Percentiles rank a stretch among this genome's conserved stretches.
Conservation (phyloP, 139 green algal species). For the Axilococcus clingmanii region DNA sequence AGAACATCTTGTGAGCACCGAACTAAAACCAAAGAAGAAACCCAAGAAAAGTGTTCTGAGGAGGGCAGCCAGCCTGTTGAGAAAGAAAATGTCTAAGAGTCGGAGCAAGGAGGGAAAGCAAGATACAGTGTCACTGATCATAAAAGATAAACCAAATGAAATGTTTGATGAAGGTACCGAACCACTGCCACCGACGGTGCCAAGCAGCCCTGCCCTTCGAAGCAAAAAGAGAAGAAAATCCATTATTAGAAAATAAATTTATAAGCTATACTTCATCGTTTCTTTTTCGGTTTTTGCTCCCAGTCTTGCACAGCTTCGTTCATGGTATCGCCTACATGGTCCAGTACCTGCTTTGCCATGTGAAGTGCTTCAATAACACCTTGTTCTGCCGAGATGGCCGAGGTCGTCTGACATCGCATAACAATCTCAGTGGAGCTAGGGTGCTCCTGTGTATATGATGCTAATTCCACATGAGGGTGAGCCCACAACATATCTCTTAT, state of each 20-base stretch:
- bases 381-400: conserved; percentile 15
- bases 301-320: not conserved
- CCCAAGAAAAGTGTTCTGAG: not conserved
- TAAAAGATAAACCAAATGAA: no score
- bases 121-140: no score
- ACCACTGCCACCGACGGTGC: no score
- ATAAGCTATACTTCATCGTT: not conserved
- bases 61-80: not conserved
- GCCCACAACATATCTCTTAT: conserved; percentile 27
- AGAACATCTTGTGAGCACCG: no score
- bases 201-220: no score
- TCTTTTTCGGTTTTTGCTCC: not conserved
- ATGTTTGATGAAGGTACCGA: no score
- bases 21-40: not conserved
- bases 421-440: conserved; percentile 14
- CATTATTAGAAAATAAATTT: conserved; percentile 5
- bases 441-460: conserved; percentile 25
- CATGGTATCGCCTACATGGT: conserved; percentile 1
- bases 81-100: no score
- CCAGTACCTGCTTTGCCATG: conserved; percentile 18
- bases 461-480: conserved; percentile 25
- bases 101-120: no score
- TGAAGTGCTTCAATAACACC: conserved; percentile 16
- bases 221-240: no score
- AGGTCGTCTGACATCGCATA: conserved; percentile 22